Evolutionary conservation across 768 basidiomycete species (phyloP), one percentile per base, ranked within the genome.

Genomic region (Paxillus rubicundulus): DNA sequence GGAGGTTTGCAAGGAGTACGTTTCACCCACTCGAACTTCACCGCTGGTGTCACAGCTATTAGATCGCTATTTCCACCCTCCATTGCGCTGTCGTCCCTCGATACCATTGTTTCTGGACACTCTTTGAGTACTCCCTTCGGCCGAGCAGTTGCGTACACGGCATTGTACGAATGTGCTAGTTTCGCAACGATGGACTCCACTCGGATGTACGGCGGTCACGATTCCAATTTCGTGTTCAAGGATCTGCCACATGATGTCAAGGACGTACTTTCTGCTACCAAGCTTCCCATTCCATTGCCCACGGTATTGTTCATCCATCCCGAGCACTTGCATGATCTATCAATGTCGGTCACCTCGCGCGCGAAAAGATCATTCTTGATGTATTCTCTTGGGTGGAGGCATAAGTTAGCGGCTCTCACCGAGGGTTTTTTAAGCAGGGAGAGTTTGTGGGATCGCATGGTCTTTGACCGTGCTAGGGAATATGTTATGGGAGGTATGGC

Each of bases 21-120:
- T 53, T 71, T 94, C 30, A 90, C 90, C 0, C 90, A 93, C 65
- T 79, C 88, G 66, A 93, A 92, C 57, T 64, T 96, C 52, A 95
- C 92, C 2, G 90, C 94, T 4, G 94, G 91, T 32, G 86, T 94
- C n/a, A 83, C 91, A 0, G 88, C 87, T 3, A 74, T 83, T 20
- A 84, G 88, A 33, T 81, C 84, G 5, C 65, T 94, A 18, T 82
- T 96, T 59, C 92, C 94, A 2, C 73, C 83, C 9, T 80, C 87
- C 20, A 82, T 83, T 60, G 74, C 82, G 12, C 60, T 92, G 38
- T 82, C 87, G 5, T 71, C 84, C 6, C 68, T 87, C 47, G 94
- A 97, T 67, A 89, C 86, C 7, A 72, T 98, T 32, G 77, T 87
- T 10, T 94, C 90, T 21, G 80, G 81, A 2, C 82, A 90, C 63